These are phyloP conservation scores for Clarireedia paspali DNA, from an alignment of 2,329 filamentous ascomycete species.

Conservation along the genomic window DNA sequence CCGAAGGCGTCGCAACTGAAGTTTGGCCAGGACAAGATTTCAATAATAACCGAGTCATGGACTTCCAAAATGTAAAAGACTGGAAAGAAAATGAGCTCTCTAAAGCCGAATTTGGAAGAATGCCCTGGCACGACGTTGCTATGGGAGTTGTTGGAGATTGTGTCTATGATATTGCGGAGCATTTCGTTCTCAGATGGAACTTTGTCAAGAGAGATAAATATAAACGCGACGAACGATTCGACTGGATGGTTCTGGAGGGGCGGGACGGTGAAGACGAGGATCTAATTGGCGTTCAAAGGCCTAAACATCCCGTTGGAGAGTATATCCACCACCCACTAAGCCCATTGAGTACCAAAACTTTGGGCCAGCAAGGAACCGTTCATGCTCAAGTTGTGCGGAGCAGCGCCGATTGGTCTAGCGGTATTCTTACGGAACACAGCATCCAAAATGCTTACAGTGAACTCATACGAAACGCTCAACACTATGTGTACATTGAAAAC, in stretches of 20 bases:
- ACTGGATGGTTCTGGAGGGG: constrained; percentile 77
- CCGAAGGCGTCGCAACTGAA: constrained; percentile 71
- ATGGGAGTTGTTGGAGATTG: constrained; percentile 87
- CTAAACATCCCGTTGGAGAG: constrained; percentile 80
- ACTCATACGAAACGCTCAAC: constrained; percentile 77
- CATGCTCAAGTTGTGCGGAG: constrained; percentile 83
- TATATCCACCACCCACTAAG: constrained; percentile 75
- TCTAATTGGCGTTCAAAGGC: constrained; percentile 78
- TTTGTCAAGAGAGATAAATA: constrained; percentile 97
- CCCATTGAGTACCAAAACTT: constrained; percentile 58
- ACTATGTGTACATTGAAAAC: constrained; percentile 96
- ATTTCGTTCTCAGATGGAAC: constrained; percentile 93
- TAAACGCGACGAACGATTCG: constrained; percentile 75
- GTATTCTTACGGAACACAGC: constrained; percentile 74
- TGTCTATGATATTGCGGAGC: constrained; percentile 90
- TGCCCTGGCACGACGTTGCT: constrained; percentile 97
- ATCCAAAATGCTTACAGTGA: constrained; percentile 85
- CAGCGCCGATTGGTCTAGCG: constrained; percentile 88
- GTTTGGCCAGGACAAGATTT: constrained; percentile 95
- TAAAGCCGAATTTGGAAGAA: constrained; percentile 85
- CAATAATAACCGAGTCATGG: constrained; percentile 95
- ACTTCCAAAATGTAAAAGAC: constrained; percentile 83
- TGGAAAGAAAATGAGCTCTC: constrained; percentile 91
- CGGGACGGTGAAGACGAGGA: constrained; percentile 74
- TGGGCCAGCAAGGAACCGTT: constrained; percentile 60